Evolutionary conservation across 768 basidiomycete genomes (phyloP).

Genomic region (Trametes coccinea): DNA sequence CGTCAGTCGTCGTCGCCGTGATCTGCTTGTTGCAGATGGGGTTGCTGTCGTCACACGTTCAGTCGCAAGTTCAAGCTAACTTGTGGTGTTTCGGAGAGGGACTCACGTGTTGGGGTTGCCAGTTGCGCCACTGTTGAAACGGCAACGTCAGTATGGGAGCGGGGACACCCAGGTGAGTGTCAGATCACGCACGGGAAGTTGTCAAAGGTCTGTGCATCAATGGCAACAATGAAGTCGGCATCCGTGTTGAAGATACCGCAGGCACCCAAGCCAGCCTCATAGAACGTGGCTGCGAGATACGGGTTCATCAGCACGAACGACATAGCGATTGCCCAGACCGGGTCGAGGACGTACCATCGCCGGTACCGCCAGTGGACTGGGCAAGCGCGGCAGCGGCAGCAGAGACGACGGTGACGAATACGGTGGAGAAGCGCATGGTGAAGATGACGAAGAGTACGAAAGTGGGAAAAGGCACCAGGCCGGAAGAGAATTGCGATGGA

Average conservation of each 20-base stretch:
- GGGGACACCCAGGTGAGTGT: neutral
- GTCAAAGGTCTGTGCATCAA: constrained; percentile 37
- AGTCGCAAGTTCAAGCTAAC: too few relatives aligned
- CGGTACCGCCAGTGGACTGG: constrained; percentile 7
- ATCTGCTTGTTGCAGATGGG: constrained; percentile 35
- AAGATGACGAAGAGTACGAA: constrained; percentile 13
- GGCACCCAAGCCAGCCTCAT: constrained; percentile 39
- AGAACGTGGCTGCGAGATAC: constrained; percentile 33
- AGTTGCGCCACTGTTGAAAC: constrained; percentile 18
- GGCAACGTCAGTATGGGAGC: neutral
- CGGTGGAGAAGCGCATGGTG: constrained; percentile 20
- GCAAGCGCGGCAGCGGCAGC: constrained; percentile 8
- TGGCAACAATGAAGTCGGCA: constrained; percentile 38
- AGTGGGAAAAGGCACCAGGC: constrained; percentile 12
- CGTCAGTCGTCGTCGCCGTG: constrained; percentile 28
- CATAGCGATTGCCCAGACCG: neutral
- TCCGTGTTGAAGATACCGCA: constrained; percentile 40
- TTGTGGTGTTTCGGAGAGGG: neutral
- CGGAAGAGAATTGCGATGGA: constrained; percentile 15
- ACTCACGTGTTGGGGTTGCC: constrained; percentile 20
- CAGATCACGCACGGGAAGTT: constrained; percentile 30
- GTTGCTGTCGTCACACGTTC: constrained; percentile 25
- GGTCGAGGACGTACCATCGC: constrained; percentile 13
- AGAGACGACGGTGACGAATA: constrained; percentile 12
- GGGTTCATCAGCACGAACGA: too few relatives aligned